Percentiles rank a stretch among this genome's conserved stretches.
Evolutionary conservation across 2,329 filamentous ascomycete species (phyloP).

Genomic region (Arachnomyces sp.): DNA sequence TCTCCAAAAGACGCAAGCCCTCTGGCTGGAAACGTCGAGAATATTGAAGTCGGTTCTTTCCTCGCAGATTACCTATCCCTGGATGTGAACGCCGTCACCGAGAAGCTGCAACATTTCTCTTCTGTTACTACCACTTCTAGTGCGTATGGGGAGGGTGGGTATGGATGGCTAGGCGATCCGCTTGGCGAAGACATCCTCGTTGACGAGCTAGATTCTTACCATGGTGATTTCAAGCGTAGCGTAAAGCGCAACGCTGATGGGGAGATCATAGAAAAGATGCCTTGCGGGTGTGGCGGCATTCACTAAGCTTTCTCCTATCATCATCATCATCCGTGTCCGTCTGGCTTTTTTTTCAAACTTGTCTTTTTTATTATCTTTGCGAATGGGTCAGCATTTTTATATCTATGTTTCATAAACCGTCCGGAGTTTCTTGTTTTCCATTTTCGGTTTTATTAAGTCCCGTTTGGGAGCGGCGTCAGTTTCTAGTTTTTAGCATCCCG

Average conservation of each 20-base stretch:
- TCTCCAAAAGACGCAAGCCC: slow-evolving; percentile 55
- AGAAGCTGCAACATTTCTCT: slow-evolving; percentile 51
- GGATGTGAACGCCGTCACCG: slow-evolving; percentile 69
- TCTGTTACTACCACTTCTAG: slow-evolving; percentile 1
- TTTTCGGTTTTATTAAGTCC: not conserved
- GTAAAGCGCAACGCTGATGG: slow-evolving; percentile 13
- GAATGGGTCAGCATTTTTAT: no score
- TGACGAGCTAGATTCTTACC: slow-evolving; percentile 36
- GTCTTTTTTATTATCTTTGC: not conserved
- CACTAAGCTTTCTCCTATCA: slow-evolving; percentile 11
- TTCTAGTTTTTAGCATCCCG: no score
- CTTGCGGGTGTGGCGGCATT: slow-evolving; percentile 24
- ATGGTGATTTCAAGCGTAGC: slow-evolving; percentile 34
- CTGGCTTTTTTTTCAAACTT: not conserved
- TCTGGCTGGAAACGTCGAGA: slow-evolving; percentile 83
- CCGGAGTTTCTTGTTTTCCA: not conserved
- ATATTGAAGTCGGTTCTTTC: slow-evolving; percentile 84
- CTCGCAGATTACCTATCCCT: slow-evolving; percentile 70
- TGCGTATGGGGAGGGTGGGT: slow-evolving; percentile 15
- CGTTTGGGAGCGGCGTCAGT: no score
- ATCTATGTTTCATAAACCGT: no score
- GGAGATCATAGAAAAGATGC: slow-evolving; percentile 8
- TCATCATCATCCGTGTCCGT: not conserved
- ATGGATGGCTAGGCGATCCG: slow-evolving; percentile 36
- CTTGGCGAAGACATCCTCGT: slow-evolving; percentile 29